Percentiles rank a stretch among this genome's conserved stretches.
These are phyloP conservation scores for Lachnellula arida DNA, from an alignment of 2,329 filamentous ascomycete species.

Conservation along the genomic window DNA sequence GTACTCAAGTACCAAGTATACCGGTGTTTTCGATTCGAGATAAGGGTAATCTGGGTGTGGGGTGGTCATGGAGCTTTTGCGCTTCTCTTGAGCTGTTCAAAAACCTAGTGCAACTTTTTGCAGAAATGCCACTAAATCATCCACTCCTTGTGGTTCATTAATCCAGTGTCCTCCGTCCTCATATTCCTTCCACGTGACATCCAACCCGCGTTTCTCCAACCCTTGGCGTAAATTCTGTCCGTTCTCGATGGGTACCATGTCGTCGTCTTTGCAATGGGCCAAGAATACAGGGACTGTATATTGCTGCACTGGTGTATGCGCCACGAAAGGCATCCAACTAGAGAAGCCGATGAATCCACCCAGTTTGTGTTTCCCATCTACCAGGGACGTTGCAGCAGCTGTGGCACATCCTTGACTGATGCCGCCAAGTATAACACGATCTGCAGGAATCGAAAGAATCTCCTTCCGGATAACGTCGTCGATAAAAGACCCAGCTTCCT, in stretches of 20 bases:
- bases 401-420: slow-evolving; percentile 38
- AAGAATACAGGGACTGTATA: slow-evolving; percentile 3
- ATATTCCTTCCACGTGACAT: slow-evolving; percentile 13
- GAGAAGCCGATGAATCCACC: slow-evolving; percentile 13
- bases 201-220: slow-evolving; percentile 8
- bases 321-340: slow-evolving; percentile 14
- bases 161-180: slow-evolving; percentile 12
- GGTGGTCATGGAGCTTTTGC: too few species aligned
- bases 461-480: neutral
- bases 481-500: slow-evolving; percentile 8
- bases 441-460: slow-evolving; percentile 25
- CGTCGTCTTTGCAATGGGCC: slow-evolving; percentile 12
- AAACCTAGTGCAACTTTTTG: neutral
- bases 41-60: too few species aligned
- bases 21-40: too few species aligned
- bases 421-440: slow-evolving; percentile 39
- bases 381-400: neutral
- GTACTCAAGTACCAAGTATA: too few species aligned
- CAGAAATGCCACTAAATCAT: slow-evolving; percentile 11
- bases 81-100: too few species aligned
- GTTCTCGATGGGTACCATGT: slow-evolving; percentile 5
- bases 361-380: neutral
- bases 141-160: slow-evolving; percentile 6
- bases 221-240: neutral
- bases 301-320: neutral